Base-by-base conservation (phyloP, 2,329 filamentous ascomycete species). In the Penicillium hesseltinei region DNA sequence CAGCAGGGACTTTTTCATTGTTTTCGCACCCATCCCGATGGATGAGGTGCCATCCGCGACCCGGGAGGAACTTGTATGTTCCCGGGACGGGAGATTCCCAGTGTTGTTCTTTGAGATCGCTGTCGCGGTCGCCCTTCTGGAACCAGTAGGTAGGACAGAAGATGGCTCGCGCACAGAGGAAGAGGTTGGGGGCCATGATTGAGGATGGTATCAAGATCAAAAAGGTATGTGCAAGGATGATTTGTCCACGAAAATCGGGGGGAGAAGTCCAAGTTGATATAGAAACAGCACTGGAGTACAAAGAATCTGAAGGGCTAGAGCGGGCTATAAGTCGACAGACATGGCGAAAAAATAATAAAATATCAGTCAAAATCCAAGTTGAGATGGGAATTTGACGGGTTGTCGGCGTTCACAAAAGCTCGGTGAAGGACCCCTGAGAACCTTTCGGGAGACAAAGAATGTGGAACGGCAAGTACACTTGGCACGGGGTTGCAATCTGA, bases 111-210 rank as follows among this genome's bases (percentile, higher is more conserved):
- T 75, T 72, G 39, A 73, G 67, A 2, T 75, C 68, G 27, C 73
- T 73, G 25, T 77, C 71, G 52, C 71, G 71, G 36, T 76, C 70
- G 39, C 71, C 69, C 21, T 68, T 73, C 38, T 75, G 71, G 62
- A 81, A 81, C 80, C 79, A 81, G 71, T 80, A 80, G 58, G 73
- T 69, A 7, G 80, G 80, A 53, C 75, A 77, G 67, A 80, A 78
- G 44, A 78, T 69, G 51, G 73, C 77, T 54, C 80, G 78, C n/a
- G 78, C 73, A 50, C 77, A 80, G 66, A 81, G 65, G 54, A 80
- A 79, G 48, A 81, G 75, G 64, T 82, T 82, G 60, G 80, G 80
- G 42, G 80, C 76, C 80, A 82, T 82, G 58, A 54, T 62, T 46
- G 47, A 47, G 44, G 50, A 44, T 54, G 49, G 57, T 51, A 54